Conservation (phyloP, 768 basidiomycete species). For the Trametes maxima region DNA sequence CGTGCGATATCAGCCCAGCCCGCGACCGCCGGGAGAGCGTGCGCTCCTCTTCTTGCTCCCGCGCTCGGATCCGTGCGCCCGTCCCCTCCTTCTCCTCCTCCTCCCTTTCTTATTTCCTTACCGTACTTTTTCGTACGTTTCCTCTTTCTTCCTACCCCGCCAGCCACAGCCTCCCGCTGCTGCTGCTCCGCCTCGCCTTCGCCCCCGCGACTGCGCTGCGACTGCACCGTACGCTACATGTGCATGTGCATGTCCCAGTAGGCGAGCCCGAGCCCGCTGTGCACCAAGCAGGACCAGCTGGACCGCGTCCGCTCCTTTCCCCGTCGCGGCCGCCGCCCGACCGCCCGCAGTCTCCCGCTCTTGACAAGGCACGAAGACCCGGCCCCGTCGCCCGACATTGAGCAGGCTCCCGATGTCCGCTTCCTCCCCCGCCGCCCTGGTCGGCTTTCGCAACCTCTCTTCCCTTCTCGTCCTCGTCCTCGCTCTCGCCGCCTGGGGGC, state of each 20-base stretch:
- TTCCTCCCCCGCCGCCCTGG: constrained; percentile 24
- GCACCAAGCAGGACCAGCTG: constrained; percentile 26
- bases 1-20: constrained; percentile 15
- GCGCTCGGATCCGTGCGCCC: not conserved
- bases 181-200: constrained; percentile 4
- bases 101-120: not conserved
- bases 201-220: too few species aligned
- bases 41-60: not conserved
- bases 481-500: constrained; percentile 26
- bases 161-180: constrained; percentile 17
- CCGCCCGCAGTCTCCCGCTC: not conserved
- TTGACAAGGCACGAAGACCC: not conserved
- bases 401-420: constrained; percentile 25
- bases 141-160: constrained; percentile 2
- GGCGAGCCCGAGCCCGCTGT: constrained; percentile 13
- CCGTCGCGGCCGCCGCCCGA: constrained; percentile 9
- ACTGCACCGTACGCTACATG: too few species aligned
- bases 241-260: constrained; percentile 18
- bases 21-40: constrained; percentile 8
- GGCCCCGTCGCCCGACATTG: constrained; percentile 12
- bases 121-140: too few species aligned
- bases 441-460: constrained; percentile 20
- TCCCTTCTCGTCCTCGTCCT: constrained; percentile 20
- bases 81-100: not conserved
- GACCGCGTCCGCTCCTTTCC: constrained; percentile 26